Conservation (phyloP, 2,329 filamentous ascomycete genomes). For the Beauveria caledonica region DNA sequence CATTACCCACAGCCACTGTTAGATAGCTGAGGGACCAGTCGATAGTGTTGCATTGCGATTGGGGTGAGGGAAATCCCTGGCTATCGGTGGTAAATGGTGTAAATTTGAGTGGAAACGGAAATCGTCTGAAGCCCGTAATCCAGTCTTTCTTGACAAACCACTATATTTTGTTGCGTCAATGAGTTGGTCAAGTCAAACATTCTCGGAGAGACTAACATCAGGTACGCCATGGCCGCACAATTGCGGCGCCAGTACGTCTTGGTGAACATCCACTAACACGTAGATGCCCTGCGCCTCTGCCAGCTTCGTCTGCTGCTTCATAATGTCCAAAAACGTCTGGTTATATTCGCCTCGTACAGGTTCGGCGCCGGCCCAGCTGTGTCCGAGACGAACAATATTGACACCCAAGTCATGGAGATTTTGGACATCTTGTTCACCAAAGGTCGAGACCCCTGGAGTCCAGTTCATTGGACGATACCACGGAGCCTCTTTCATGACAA, state of each 20-base stretch:
- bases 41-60: conserved; percentile 12
- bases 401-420: conserved; percentile 15
- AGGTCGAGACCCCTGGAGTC: conserved; percentile 14
- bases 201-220: conserved; percentile 11
- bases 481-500: conserved; percentile 16
- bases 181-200: not conserved
- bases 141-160: conserved; percentile 16
- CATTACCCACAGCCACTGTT: conserved; percentile 13
- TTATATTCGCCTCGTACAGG: conserved; percentile 15
- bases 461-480: conserved; percentile 15
- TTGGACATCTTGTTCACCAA: conserved; percentile 14
- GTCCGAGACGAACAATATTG: conserved; percentile 15
- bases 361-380: conserved; percentile 15
- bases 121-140: conserved; percentile 10
- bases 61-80: conserved; percentile 13
- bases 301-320: conserved; percentile 15
- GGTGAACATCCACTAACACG: conserved; percentile 16
- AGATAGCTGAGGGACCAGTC: conserved; percentile 16
- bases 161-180: not conserved
- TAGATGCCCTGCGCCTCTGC: conserved; percentile 16
- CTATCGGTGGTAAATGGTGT: conserved; percentile 11
- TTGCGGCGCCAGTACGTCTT: conserved; percentile 14
- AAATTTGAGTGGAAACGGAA: conserved; percentile 14
- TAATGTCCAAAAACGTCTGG: conserved; percentile 15
- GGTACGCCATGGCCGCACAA: conserved; percentile 15